phyloP scores from a whole-genome alignment of 495 filamentous ascomycete genomes.

The Xeromyces bisporus region DNA sequence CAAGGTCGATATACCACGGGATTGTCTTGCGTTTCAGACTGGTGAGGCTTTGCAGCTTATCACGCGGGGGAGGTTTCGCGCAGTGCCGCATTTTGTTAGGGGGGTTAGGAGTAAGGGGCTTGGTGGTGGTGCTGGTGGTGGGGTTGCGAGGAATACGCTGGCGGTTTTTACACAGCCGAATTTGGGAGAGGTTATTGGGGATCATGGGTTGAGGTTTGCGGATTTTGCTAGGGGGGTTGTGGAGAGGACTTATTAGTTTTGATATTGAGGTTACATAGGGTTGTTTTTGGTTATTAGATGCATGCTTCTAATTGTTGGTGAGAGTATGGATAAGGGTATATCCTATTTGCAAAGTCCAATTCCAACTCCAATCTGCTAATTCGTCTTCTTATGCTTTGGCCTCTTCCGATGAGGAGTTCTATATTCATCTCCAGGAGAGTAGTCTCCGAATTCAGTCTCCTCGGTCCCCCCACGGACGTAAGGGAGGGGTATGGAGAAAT shows the following conservation, averaged over 20 bases:
- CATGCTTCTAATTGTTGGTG: too few relatives aligned
- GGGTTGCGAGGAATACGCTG: constrained; percentile 76
- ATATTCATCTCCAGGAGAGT: constrained; percentile 3
- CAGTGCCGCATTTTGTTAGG: constrained; percentile 90
- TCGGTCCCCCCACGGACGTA: constrained; percentile 11
- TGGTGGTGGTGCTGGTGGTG: constrained; percentile 41
- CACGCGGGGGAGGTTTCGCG: constrained; percentile 73
- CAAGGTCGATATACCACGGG: constrained; percentile 76
- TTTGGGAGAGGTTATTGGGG: constrained; percentile 68
- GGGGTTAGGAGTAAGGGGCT: constrained; percentile 34
- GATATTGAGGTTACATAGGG: too few relatives aligned
- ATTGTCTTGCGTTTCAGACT: constrained; percentile 91
- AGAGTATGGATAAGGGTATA: too few relatives aligned
- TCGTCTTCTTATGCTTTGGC: constrained; percentile 2
- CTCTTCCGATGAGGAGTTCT: constrained; percentile 8
- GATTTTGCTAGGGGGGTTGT: constrained; percentile 77
- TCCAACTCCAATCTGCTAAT: too few relatives aligned
- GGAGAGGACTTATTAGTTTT: constrained; percentile 51
- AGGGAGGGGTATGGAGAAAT: constrained; percentile 7
- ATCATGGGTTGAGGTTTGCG: constrained; percentile 59
- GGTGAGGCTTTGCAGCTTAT: constrained; percentile 83
- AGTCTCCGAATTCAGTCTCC: constrained; percentile 12
- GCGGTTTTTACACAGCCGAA: constrained; percentile 98
- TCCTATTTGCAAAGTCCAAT: too few relatives aligned
- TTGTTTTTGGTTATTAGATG: too few relatives aligned